Evolutionary conservation across 73 alveolate genomes (phyloP).

Genomic region (Tetrahymena borealis): DNA sequence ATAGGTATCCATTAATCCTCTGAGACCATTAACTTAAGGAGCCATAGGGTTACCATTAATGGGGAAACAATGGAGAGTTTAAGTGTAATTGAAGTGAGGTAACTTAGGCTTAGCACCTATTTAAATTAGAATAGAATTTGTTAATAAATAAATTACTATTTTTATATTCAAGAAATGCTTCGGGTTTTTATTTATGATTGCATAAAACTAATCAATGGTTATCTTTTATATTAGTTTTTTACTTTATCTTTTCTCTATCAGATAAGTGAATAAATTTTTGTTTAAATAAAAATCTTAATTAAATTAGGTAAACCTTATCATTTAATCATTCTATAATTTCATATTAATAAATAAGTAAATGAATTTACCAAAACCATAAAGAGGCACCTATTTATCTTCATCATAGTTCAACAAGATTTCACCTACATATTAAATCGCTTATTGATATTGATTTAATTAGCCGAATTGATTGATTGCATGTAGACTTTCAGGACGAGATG

Average conservation of each 20-base stretch:
- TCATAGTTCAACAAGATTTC: constrained; percentile 85
- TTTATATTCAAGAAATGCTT: too few species aligned
- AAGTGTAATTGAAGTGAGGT: constrained; percentile 14
- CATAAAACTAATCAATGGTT: too few species aligned
- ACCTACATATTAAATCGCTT: constrained; percentile 67
- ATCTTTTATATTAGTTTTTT: too few species aligned
- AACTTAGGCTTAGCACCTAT: constrained; percentile 3
- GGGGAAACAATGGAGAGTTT: constrained; percentile 46
- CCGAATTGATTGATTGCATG: constrained; percentile 57
- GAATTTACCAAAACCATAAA: constrained; percentile 87
- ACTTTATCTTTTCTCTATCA: too few species aligned
- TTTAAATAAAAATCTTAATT: too few species aligned
- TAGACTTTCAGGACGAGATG: constrained; percentile 60
- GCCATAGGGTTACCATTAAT: constrained; percentile 9
- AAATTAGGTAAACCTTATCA: too few species aligned
- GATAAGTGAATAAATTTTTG: too few species aligned
- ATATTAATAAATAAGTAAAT: too few species aligned
- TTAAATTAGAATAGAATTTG: constrained; percentile 1
- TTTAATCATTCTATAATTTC: too few species aligned
- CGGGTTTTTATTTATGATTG: too few species aligned
- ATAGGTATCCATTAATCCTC: constrained; percentile 60
- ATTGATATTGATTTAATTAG: constrained; percentile 62
- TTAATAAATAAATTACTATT: too few species aligned
- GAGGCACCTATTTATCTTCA: constrained; percentile 80
- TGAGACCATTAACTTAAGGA: constrained; percentile 38